phyloP scores from a whole-genome alignment of 148 eudicot genomes.

The Tetragonia tetragonoides region DNA sequence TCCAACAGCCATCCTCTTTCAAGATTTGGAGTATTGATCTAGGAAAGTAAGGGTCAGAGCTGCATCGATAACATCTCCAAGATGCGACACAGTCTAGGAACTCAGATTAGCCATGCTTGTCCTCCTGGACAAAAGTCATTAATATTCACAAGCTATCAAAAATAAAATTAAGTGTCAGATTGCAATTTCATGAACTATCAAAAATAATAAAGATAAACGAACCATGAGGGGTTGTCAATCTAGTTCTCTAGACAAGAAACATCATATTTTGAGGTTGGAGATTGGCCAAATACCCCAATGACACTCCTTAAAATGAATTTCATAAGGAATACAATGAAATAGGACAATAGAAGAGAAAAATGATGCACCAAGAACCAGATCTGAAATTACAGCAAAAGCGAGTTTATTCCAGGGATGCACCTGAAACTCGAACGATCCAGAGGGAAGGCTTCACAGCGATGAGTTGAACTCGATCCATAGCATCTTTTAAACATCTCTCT shows the following conservation, averaged over 20 bases:
- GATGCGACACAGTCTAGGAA: background rate
- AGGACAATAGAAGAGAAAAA: background rate
- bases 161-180: background rate
- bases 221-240: background rate
- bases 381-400: too few relatives aligned
- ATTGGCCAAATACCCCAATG: too few relatives aligned
- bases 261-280: background rate
- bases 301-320: background rate
- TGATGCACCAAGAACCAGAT: background rate
- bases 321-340: background rate
- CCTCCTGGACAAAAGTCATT: background rate
- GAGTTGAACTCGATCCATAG: too few relatives aligned
- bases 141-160: background rate
- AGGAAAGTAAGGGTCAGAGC: background rate
- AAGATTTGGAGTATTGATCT: background rate
- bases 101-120: background rate
- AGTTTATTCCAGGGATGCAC: too few relatives aligned
- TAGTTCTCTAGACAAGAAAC: background rate
- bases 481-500: too few relatives aligned
- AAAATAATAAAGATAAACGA: background rate
- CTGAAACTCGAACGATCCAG: too few relatives aligned
- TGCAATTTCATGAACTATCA: background rate
- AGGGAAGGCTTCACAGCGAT: too few relatives aligned
- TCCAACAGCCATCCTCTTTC: background rate
- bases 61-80: background rate